Conservation (phyloP, 441 rosid genomes). For the Jatropha podagrica region DNA sequence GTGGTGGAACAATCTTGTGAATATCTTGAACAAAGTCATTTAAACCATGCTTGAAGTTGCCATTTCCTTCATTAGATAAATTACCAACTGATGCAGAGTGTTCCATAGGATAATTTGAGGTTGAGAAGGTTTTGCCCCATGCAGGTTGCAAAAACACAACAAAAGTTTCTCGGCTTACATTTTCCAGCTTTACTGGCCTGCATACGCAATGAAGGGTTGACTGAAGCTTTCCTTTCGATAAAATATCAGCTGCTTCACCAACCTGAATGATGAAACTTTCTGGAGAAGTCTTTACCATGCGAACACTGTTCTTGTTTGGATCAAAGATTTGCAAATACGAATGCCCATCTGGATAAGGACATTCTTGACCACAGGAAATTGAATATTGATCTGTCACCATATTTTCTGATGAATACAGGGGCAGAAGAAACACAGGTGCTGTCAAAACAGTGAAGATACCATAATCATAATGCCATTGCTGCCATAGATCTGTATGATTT, state of each 20-base stretch:
- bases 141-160: slow-evolving; percentile 82
- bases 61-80: slow-evolving; percentile 23
- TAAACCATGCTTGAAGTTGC: slow-evolving; percentile 25
- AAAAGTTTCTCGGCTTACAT: slow-evolving; percentile 80
- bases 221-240: slow-evolving; percentile 67
- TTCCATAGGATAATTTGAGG: slow-evolving; percentile 40
- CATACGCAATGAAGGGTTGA: slow-evolving; percentile 82
- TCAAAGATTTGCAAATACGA: slow-evolving; percentile 59
- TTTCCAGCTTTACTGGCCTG: slow-evolving; percentile 53
- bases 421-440: slow-evolving; percentile 66
- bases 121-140: slow-evolving; percentile 71
- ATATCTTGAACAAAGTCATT: slow-evolving; percentile 36
- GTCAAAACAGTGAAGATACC: slow-evolving; percentile 90
- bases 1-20: slow-evolving; percentile 60
- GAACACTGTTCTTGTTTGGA: slow-evolving; percentile 49
- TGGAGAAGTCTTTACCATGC: slow-evolving; percentile 63
- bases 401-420: slow-evolving; percentile 28
- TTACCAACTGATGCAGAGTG: slow-evolving; percentile 24
- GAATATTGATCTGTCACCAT: slow-evolving; percentile 19
- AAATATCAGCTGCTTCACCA: slow-evolving; percentile 83
- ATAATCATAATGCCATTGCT: slow-evolving; percentile 95
- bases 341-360: slow-evolving; percentile 44
- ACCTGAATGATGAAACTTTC: slow-evolving; percentile 82
- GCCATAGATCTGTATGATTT: slow-evolving; percentile 56
- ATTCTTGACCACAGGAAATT: slow-evolving; percentile 34